Evolutionary conservation across 768 basidiomycete genomes (phyloP).

Genomic region (Daedaleopsis sinensis): DNA sequence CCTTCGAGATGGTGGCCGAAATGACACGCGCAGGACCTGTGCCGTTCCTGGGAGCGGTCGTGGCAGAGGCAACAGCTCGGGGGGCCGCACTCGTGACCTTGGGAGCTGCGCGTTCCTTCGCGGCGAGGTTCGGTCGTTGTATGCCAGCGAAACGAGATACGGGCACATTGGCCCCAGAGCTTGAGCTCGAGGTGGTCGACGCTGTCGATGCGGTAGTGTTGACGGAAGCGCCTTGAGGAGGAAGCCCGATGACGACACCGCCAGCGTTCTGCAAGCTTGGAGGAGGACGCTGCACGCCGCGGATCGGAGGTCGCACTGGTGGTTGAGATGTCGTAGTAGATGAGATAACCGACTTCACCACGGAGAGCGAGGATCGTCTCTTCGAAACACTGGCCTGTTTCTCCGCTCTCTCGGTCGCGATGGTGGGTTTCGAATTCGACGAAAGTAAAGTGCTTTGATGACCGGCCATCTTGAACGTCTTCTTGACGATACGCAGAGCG

Average conservation of each 20-base stretch:
- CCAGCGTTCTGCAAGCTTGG: constrained; percentile 18
- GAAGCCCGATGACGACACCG: constrained; percentile 12
- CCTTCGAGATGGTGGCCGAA: background rate
- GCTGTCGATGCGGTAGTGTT: background rate
- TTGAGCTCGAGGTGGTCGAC: constrained; percentile 5
- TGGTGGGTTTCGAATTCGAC: background rate
- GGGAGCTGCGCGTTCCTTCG: constrained; percentile 2
- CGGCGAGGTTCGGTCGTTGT: constrained; percentile 18
- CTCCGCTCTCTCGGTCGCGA: background rate
- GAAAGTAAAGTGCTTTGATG: constrained; percentile 6
- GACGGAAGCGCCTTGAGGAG: constrained; percentile 1
- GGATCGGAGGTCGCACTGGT: constrained; percentile 22
- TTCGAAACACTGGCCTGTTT: background rate
- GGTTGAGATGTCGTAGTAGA: background rate
- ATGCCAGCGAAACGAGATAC: constrained; percentile 17
- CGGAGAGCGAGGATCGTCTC: background rate
- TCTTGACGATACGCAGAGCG: constrained; percentile 33
- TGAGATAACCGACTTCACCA: background rate
- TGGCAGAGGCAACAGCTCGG: constrained; percentile 4
- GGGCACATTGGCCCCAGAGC: constrained; percentile 6
- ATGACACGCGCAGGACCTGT: background rate
- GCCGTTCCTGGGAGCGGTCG: background rate
- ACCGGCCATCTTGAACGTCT: constrained; percentile 29
- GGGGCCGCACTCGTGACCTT: background rate
- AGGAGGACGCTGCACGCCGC: constrained; percentile 34